Conservation (phyloP, 2,329 filamentous ascomycete species). For the Cucurbitaria berberidis region DNA sequence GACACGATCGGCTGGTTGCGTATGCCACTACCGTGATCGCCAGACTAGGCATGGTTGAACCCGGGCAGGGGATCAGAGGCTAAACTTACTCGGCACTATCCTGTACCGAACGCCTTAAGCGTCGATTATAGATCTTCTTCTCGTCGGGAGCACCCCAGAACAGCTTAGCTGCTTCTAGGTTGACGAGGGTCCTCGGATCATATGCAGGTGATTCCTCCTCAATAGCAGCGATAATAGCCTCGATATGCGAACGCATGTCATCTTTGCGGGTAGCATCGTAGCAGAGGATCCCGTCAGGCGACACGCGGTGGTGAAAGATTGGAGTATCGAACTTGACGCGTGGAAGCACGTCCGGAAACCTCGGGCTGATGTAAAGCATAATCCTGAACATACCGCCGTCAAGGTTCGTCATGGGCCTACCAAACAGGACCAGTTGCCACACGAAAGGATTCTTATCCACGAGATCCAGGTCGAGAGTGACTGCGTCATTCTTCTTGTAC, state of each 20-base stretch:
- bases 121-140: slow-evolving; percentile 83
- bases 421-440: slow-evolving; percentile 89
- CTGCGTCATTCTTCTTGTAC: slow-evolving; percentile 72
- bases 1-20: not conserved
- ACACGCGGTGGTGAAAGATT: slow-evolving; percentile 88
- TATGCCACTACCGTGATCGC: not conserved
- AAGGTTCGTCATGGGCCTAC: slow-evolving; percentile 88
- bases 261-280: slow-evolving; percentile 73
- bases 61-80: not conserved
- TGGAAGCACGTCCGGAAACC: slow-evolving; percentile 88
- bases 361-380: slow-evolving; percentile 77
- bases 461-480: slow-evolving; percentile 76
- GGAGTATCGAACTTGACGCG: slow-evolving; percentile 79
- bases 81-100: slow-evolving; percentile 54
- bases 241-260: slow-evolving; percentile 81
- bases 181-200: slow-evolving; percentile 85
- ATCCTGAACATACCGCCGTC: slow-evolving; percentile 87
- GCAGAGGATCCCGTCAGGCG: slow-evolving; percentile 79
- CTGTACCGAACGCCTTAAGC: slow-evolving; percentile 77
- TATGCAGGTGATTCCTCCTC: slow-evolving; percentile 89
- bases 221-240: slow-evolving; percentile 79
- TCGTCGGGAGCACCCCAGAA: slow-evolving; percentile 84
- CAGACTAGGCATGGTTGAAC: not conserved
- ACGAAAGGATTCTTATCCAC: slow-evolving; percentile 85
- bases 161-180: slow-evolving; percentile 82